Evolutionary conservation across 2,329 filamentous ascomycete species (phyloP).

Genomic region (Claviceps purpurea): DNA sequence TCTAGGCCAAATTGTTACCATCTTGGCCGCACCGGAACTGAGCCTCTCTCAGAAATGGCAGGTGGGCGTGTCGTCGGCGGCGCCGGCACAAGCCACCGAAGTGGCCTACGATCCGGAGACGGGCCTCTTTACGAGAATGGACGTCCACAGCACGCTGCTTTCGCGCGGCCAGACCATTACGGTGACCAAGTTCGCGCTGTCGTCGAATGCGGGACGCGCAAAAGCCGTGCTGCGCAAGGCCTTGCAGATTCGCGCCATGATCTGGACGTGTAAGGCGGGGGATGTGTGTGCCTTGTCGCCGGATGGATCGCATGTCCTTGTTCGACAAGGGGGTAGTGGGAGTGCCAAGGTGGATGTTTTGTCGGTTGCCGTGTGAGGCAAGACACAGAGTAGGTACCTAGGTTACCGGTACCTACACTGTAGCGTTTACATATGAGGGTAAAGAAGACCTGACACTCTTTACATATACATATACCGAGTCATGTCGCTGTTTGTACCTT

Average conservation of each 20-base stretch:
- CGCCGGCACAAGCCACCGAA: not conserved
- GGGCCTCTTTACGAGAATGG: conserved; percentile 3
- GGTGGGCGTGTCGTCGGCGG: conserved; percentile 1
- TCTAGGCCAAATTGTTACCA: conserved; percentile 3
- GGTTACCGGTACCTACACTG: too few species aligned
- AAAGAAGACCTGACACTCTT: too few species aligned
- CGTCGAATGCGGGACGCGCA: conserved; percentile 3
- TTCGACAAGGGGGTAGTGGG: not conserved
- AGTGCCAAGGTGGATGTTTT: conserved; percentile 1
- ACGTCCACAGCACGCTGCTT: not conserved
- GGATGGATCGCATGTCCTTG: conserved; percentile 3
- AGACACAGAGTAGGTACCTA: too few species aligned
- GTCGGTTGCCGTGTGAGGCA: not conserved
- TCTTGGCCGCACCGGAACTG: conserved; percentile 1
- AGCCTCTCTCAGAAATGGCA: conserved; percentile 5
- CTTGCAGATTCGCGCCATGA: conserved; percentile 1
- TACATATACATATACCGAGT: too few species aligned
- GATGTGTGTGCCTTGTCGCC: conserved; percentile 3
- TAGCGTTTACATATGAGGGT: too few species aligned
- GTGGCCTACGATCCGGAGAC: conserved; percentile 1
- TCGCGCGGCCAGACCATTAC: conserved; percentile 3
- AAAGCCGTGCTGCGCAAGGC: conserved; percentile 3
- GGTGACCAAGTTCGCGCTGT: conserved; percentile 3
- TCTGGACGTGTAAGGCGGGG: conserved; percentile 1
- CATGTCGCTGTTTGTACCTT: too few species aligned